These are phyloP conservation scores for Starmerella davenportii DNA, from an alignment of 805 yeast genomes.

Conservation along the genomic window DNA sequence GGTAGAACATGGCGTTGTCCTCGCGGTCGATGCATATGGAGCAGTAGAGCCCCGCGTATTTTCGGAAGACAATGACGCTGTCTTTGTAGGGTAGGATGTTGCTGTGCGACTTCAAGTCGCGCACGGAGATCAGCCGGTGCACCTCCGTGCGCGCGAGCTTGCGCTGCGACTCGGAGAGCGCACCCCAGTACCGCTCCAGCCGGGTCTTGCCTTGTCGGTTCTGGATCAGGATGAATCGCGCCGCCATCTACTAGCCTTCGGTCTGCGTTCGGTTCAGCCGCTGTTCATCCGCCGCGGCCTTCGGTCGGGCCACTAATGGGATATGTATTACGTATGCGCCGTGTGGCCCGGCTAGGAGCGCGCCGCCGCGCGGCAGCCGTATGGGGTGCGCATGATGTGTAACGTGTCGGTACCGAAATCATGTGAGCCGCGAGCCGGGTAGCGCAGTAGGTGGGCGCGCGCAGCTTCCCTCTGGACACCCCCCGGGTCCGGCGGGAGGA, in stretches of 20 bases:
- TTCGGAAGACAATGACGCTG: constrained; percentile 56
- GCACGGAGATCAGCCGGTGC: constrained; percentile 58
- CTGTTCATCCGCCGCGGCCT: too few species aligned
- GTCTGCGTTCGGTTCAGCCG: too few species aligned
- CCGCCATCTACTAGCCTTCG: constrained; percentile 36
- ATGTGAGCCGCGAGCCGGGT: too few species aligned
- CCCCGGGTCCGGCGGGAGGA: too few species aligned
- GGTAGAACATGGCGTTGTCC: constrained; percentile 66
- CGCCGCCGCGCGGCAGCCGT: too few species aligned
- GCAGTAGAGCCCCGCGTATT: constrained; percentile 85
- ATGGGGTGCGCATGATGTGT: too few species aligned
- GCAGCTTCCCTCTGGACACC: too few species aligned
- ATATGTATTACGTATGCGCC: too few species aligned
- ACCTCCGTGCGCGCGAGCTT: constrained; percentile 38
- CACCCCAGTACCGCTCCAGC: constrained; percentile 58
- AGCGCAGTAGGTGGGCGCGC: too few species aligned
- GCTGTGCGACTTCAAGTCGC: constrained; percentile 71
- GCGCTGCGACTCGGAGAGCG: constrained; percentile 31
- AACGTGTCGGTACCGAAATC: too few species aligned
- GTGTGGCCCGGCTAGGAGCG: too few species aligned
- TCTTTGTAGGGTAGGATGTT: constrained; percentile 60
- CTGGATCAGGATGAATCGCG: constrained; percentile 64
- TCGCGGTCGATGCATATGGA: constrained; percentile 61
- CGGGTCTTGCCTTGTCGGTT: constrained; percentile 91
- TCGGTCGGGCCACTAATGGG: too few species aligned